These are phyloP conservation scores for Pythium pyrilobum DNA, from an alignment of 352 stramenopile species.

Conservation along the genomic window DNA sequence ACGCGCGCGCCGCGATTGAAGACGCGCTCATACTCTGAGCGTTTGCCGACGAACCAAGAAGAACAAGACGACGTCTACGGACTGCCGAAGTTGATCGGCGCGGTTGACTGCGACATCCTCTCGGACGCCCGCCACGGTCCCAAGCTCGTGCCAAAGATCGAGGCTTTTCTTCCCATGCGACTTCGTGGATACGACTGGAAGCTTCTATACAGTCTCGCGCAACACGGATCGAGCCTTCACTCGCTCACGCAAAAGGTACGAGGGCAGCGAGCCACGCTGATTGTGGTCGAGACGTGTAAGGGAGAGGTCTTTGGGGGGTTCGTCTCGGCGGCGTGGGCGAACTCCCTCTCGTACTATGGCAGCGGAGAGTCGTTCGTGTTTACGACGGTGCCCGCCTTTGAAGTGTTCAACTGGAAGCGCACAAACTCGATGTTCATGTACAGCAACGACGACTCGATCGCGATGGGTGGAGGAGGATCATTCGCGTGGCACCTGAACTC, in stretches of 20 bases:
- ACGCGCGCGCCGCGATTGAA: constrained; percentile 13
- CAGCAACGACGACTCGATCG: constrained; percentile 60
- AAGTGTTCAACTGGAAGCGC: constrained; percentile 56
- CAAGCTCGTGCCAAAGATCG: constrained; percentile 55
- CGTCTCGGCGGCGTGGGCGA: constrained; percentile 35
- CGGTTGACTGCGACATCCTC: constrained; percentile 37
- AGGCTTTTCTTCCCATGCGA: constrained; percentile 42
- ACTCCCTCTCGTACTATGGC: constrained; percentile 59
- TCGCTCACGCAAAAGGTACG: constrained; percentile 43
- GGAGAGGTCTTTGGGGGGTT: constrained; percentile 71
- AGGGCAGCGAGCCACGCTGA: constrained; percentile 34
- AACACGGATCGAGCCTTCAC: constrained; percentile 66
- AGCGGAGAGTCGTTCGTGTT: constrained; percentile 73
- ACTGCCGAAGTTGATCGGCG: constrained; percentile 45
- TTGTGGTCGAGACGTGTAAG: constrained; percentile 58
- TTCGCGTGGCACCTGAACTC: constrained; percentile 70
- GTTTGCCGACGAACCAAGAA: constrained; percentile 21
- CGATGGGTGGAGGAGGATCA: constrained; percentile 64
- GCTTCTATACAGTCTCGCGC: constrained; percentile 49
- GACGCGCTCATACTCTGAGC: constrained; percentile 30
- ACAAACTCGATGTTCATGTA: constrained; percentile 69
- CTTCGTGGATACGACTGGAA: constrained; percentile 64
- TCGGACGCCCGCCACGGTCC: constrained; percentile 28
- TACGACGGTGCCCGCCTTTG: constrained; percentile 48
- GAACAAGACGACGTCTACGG: constrained; percentile 27